Base-by-base conservation (phyloP, 73 alveolate genomes). In the Paraurostyla sp. region DNA sequence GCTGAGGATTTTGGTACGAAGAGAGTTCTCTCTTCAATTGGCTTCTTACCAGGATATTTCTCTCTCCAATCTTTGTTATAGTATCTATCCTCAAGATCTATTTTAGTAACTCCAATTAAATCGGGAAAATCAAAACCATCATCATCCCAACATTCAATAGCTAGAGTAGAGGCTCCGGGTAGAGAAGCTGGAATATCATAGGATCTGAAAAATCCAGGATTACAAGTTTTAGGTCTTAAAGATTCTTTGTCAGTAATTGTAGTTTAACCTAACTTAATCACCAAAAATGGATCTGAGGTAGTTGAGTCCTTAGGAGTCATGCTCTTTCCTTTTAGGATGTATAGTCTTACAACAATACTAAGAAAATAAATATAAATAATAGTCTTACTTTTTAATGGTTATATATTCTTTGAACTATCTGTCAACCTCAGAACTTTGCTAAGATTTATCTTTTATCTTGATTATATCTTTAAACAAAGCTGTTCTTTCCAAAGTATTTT, bases 41-140 rank as follows among this genome's bases (percentile, higher is more conserved):
- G 98, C 52, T 89, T 92, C 52, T 95, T 91, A 2, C 42, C 88
- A 62, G 89, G 85, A 62, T 78, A 78, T 52, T 78, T 51, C 13
- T 51, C 43, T 32, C 60, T 88, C 97, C 98, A 95, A 25, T 83
- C 92, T 54, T 85, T 78, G 78, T 88, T 80, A 68, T 81, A 95
- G 62, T 62, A 95, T 56, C 98, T 90, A 48, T 95, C 95, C 80
- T 93, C 98, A 45, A 95, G 62, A 75, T 95, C 98, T 25, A 95
- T 93, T 46, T 89, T 91, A 23, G 98, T 95, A n/a, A 42, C 62
- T 3, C 98, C 98, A 22, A 95, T 95, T 54, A 95, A 83, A 60
- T 92, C 97, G 65, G 89, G 95, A 29, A 83, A 48, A 30, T 57
- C 82, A 43, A 91, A 50, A 27, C 96, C 98, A 86, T 95, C 98